These are phyloP conservation scores for Amanita thiersii DNA, from an alignment of 768 basidiomycete genomes.

Conservation along the genomic window DNA sequence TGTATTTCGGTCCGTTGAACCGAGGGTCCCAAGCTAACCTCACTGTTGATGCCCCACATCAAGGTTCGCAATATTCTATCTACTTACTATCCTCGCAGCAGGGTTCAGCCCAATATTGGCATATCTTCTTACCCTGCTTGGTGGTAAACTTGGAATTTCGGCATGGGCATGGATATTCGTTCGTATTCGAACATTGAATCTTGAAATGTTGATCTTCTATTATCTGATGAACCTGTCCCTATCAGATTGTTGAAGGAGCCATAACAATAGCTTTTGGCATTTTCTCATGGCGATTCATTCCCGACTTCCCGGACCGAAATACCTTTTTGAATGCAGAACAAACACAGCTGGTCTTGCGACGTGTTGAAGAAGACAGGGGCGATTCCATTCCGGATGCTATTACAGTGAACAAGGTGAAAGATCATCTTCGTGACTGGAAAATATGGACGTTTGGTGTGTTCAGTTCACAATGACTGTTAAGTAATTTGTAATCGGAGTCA, in stretches of 20 bases:
- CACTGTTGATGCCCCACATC: constrained; percentile 1
- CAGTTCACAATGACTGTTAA: background rate
- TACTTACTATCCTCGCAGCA: constrained; percentile 31
- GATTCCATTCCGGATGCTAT: constrained; percentile 39
- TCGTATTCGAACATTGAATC: constrained; percentile 13
- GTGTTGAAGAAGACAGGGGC: constrained; percentile 42
- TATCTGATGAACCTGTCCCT: constrained; percentile 1
- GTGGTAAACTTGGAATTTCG: constrained; percentile 30
- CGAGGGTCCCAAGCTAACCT: background rate
- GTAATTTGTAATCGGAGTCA: background rate
- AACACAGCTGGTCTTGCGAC: constrained; percentile 31
- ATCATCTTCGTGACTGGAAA: constrained; percentile 38
- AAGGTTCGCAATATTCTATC: constrained; percentile 41
- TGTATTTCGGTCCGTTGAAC: background rate
- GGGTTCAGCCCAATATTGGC: constrained; percentile 44
- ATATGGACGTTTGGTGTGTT: constrained; percentile 36
- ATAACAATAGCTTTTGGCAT: constrained; percentile 37
- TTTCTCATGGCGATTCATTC: constrained; percentile 34
- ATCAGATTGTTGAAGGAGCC: constrained; percentile 43
- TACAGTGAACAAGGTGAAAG: constrained; percentile 24
- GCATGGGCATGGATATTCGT: constrained; percentile 53
- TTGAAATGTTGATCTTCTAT: constrained; percentile 1
- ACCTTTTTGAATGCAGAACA: constrained; percentile 32
- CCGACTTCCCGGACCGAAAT: constrained; percentile 42
- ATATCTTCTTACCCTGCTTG: constrained; percentile 32